phyloP scores from a whole-genome alignment of 306 rosid species.

The Rosa persica region DNA sequence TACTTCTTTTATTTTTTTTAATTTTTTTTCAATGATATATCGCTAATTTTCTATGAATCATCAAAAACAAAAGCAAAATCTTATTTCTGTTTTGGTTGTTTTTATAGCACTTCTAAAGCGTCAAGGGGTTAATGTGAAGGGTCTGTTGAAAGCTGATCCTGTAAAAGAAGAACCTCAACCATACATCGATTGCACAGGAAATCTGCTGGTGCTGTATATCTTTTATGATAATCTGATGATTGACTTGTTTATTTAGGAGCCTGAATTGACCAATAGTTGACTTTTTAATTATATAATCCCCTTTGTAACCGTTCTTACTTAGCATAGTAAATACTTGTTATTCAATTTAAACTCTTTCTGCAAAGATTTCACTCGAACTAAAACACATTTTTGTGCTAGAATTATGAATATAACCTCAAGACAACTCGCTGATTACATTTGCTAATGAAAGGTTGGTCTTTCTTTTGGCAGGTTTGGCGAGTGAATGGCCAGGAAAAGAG shows the following conservation, averaged over 20 bases:
- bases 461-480: conserved; percentile 77
- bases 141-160: conserved; percentile 83
- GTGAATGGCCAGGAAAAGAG: conserved; percentile 78
- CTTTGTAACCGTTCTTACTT: not conserved
- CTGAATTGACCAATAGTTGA: not conserved
- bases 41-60: not conserved
- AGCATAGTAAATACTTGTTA: not conserved
- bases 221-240: conserved; percentile 20
- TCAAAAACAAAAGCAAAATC: conserved; percentile 12
- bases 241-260: conserved; percentile 21
- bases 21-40: conserved; percentile 13
- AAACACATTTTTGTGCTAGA: not conserved
- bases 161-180: conserved; percentile 94
- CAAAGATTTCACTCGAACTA: not conserved
- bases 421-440: conserved; percentile 18
- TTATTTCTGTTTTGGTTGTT: conserved; percentile 29
- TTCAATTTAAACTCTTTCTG: not conserved
- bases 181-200: conserved; percentile 94
- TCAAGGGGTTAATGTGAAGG: conserved; percentile 98
- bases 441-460: conserved; percentile 34
- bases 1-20: conserved; percentile 13
- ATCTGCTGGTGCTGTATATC: conserved; percentile 66
- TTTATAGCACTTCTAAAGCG: conserved; percentile 89
- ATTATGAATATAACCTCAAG: conserved; percentile 11
- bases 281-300: not conserved